phyloP scores from a whole-genome alignment of 1,284 basidiomycete species.

The Marasmius oreades region DNA sequence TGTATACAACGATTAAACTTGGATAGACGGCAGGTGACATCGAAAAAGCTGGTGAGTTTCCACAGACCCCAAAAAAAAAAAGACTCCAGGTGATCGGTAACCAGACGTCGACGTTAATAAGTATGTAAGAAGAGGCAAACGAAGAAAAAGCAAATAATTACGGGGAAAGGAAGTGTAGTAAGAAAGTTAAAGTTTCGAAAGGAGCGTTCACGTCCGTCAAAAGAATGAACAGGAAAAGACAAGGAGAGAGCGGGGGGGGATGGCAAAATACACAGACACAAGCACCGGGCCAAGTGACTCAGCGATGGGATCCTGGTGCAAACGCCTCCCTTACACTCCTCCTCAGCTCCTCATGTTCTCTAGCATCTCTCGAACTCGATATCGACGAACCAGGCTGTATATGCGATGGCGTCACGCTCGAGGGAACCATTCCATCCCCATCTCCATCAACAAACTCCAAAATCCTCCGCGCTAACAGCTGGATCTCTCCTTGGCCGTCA shows the following conservation, averaged over 20 bases:
- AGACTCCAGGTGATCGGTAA: no score
- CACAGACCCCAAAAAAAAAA: no score
- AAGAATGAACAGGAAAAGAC: neutral
- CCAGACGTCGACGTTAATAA: no score
- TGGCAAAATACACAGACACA: neutral
- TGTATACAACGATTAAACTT: no score
- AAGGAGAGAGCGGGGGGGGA: neutral
- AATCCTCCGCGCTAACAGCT: conserved; percentile 79
- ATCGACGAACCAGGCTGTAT: conserved; percentile 62
- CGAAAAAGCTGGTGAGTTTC: no score
- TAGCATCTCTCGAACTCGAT: conserved; percentile 45
- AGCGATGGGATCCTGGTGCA: conserved; percentile 53
- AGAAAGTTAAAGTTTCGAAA: no score
- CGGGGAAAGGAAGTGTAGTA: no score
- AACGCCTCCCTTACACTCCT: conserved; percentile 79
- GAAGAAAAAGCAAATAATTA: no score
- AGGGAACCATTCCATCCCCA: conserved; percentile 52
- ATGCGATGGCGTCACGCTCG: conserved; percentile 61
- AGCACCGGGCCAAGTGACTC: conserved; percentile 13
- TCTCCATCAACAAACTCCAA: conserved; percentile 82
- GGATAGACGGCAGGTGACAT: no score
- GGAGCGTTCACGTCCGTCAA: neutral
- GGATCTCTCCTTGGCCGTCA: conserved; percentile 86
- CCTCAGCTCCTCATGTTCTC: conserved; percentile 74
- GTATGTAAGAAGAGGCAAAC: no score